Evolutionary conservation across 768 basidiomycete genomes (phyloP).

Genomic region (Naganishia kalamii): DNA sequence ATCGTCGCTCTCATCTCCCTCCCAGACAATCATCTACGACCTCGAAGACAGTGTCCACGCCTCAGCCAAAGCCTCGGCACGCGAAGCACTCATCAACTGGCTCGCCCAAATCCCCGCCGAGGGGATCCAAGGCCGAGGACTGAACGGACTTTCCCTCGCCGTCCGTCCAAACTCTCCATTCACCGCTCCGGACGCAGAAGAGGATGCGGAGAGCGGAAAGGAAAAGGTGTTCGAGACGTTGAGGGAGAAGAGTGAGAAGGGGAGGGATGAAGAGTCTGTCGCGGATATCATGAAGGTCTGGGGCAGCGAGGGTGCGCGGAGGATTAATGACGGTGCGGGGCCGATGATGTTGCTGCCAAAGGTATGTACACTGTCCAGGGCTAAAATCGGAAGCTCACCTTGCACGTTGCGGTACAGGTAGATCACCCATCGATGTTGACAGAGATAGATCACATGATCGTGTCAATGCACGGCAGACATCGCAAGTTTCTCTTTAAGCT

Average conservation of each 20-base stretch:
- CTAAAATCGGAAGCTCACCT: neutral
- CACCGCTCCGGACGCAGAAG: neutral
- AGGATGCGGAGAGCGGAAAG: neutral
- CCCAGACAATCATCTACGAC: conserved; percentile 19
- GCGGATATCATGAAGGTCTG: conserved; percentile 15
- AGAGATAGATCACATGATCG: conserved; percentile 19
- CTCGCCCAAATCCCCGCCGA: conserved; percentile 4
- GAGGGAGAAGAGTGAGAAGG: conserved; percentile 5
- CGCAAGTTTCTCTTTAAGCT: neutral
- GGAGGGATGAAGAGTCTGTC: neutral
- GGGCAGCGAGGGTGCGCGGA: conserved; percentile 8
- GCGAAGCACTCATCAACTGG: conserved; percentile 9
- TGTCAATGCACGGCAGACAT: conserved; percentile 7
- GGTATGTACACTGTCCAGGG: conserved; percentile 1
- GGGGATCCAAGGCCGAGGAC: conserved; percentile 1
- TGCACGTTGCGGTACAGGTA: neutral
- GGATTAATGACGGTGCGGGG: conserved; percentile 7
- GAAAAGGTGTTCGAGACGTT: neutral
- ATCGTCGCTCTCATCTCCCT: conserved; percentile 17
- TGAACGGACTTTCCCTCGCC: conserved; percentile 8
- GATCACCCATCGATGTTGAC: conserved; percentile 23
- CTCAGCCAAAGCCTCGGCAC: conserved; percentile 10
- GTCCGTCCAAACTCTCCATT: conserved; percentile 22
- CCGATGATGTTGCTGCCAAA: conserved; percentile 28
- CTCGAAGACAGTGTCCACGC: conserved; percentile 26